Percentiles rank a stretch among this genome's conserved stretches.
Conservation (phyloP, 129 eudicot genomes). For the Arctium minus region DNA sequence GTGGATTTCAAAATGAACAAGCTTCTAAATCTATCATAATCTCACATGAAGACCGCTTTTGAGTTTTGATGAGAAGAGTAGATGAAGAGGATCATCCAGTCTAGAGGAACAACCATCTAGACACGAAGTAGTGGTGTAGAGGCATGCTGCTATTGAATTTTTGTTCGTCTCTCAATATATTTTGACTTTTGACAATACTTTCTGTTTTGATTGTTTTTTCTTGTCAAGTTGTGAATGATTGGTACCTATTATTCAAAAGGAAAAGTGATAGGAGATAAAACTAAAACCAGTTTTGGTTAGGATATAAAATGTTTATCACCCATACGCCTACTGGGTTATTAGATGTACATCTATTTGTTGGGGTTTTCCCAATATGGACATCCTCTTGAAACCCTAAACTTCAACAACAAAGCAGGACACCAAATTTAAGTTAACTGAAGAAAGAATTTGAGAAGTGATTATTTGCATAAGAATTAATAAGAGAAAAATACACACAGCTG, state of each 20-base stretch:
- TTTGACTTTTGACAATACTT: not conserved
- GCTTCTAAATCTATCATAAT: too few species aligned
- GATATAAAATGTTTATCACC: not conserved
- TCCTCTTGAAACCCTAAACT: not conserved
- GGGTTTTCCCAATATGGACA: not conserved
- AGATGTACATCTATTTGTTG: not conserved
- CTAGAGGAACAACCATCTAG: too few species aligned
- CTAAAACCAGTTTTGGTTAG: not conserved
- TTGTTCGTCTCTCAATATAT: too few species aligned
- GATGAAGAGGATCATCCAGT: too few species aligned
- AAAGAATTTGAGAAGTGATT: not conserved
- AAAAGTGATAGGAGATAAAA: not conserved
- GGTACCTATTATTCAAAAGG: not conserved
- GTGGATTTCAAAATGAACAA: too few species aligned
- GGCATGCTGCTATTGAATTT: too few species aligned
- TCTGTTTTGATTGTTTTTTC: not conserved
- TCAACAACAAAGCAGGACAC: not conserved
- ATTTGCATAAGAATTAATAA: not conserved
- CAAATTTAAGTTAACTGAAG: not conserved
- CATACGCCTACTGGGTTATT: not conserved
- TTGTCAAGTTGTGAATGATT: not conserved
- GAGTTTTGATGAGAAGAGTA: too few species aligned
- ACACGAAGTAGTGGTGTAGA: too few species aligned
- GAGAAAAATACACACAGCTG: conserved; percentile 50
- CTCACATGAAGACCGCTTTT: too few species aligned